Evolutionary conservation across 495 filamentous ascomycete species (phyloP).

Genomic region (Amniculicola lignicola): DNA sequence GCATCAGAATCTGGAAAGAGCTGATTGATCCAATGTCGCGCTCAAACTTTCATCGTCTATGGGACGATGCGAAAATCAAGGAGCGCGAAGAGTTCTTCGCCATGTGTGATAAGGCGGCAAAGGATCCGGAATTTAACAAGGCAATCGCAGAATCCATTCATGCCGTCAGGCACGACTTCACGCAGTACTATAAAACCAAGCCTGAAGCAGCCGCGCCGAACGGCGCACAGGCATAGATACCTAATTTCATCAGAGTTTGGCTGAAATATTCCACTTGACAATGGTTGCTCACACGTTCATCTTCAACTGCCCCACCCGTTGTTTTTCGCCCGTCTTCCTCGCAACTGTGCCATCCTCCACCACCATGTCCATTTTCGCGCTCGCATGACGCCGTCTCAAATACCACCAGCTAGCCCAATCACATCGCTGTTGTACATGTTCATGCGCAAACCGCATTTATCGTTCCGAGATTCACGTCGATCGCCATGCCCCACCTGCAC

Average conservation of each 20-base stretch:
- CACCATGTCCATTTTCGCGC: too few species aligned
- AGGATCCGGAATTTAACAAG: constrained; percentile 26
- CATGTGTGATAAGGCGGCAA: constrained; percentile 25
- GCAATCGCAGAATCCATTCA: constrained; percentile 14
- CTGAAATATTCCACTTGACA: too few species aligned
- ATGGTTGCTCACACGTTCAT: too few species aligned
- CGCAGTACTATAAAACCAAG: constrained; percentile 29
- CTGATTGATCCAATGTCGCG: constrained; percentile 57
- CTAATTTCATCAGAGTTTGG: too few species aligned
- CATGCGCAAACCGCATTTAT: too few species aligned
- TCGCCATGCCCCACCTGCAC: background rate
- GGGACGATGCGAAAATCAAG: constrained; percentile 11
- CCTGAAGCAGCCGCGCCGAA: constrained; percentile 6
- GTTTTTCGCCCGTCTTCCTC: too few species aligned
- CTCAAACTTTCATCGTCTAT: constrained; percentile 44
- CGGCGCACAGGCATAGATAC: constrained; percentile 7
- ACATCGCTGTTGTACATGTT: too few species aligned
- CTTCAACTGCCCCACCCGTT: too few species aligned
- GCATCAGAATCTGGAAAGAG: constrained; percentile 54
- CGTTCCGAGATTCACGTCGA: too few species aligned
- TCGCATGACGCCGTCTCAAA: too few species aligned
- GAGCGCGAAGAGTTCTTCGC: constrained; percentile 27
- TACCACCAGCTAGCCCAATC: too few species aligned
- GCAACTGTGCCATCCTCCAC: too few species aligned
- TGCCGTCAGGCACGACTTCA: constrained; percentile 28